phyloP scores from a whole-genome alignment of 768 basidiomycete genomes.

The Lactarius hatsudake region DNA sequence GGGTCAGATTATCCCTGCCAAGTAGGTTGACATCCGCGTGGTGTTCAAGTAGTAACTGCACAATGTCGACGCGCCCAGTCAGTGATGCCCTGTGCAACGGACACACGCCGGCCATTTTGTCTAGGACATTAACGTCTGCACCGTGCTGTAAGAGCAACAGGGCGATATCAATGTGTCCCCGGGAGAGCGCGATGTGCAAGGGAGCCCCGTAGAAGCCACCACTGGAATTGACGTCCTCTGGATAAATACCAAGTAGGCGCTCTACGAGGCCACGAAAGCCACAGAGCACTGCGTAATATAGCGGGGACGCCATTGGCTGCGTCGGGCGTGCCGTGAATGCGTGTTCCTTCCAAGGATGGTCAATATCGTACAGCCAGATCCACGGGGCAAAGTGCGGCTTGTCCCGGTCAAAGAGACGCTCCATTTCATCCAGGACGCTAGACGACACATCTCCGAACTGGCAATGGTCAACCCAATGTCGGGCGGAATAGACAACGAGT shows the following conservation, averaged over 20 bases:
- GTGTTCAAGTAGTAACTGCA: neutral
- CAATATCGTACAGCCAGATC: neutral
- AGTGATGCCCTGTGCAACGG: neutral
- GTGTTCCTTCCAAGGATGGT: neutral
- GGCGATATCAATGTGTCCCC: neutral
- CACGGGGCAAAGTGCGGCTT: neutral
- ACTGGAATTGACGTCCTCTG: neutral
- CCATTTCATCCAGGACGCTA: neutral
- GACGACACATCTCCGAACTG: no score
- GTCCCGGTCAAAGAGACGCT: neutral
- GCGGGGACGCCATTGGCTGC: neutral
- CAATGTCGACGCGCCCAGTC: neutral
- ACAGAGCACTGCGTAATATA: slow-evolving; percentile 1
- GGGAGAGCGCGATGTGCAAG: neutral
- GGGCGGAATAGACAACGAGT: no score
- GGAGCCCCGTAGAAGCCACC: neutral
- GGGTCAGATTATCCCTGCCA: rapidly evolving
- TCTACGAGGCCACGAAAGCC: neutral
- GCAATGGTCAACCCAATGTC: no score
- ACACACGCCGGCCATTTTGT: neutral
- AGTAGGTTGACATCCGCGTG: neutral
- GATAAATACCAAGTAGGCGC: neutral
- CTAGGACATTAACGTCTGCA: neutral
- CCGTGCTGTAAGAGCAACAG: neutral
- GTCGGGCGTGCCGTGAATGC: neutral